Conservation (phyloP, 257 asterid genomes). For the Solanum medicagineum region DNA sequence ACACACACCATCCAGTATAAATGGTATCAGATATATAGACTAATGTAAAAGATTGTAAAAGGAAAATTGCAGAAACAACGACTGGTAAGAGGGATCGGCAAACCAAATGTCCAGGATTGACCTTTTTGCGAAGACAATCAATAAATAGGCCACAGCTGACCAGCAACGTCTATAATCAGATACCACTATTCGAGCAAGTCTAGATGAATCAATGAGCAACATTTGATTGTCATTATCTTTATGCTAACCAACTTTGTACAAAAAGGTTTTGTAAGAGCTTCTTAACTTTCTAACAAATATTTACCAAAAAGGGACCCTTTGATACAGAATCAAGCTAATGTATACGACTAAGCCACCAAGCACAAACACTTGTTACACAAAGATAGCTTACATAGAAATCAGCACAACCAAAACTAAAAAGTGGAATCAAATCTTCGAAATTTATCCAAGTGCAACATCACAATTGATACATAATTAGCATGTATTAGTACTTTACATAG, state of each 20-base stretch:
- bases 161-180: neutral
- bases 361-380: neutral
- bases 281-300: neutral
- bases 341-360: neutral
- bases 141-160: neutral
- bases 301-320: neutral
- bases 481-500: neutral
- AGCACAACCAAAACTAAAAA: neutral
- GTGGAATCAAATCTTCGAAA: neutral
- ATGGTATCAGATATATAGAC: neutral
- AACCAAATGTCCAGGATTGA: neutral
- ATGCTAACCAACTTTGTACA: neutral
- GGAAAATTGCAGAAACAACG: neutral
- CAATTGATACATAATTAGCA: neutral
- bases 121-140: neutral
- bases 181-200: neutral
- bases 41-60: neutral
- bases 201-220: neutral
- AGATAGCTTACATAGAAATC: neutral
- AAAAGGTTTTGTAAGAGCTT: neutral
- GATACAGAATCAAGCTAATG: neutral
- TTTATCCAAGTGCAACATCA: neutral
- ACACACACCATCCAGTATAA: neutral
- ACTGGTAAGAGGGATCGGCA: neutral
- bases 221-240: neutral